Percentiles rank a stretch among this genome's conserved stretches.
These are phyloP conservation scores for Debaryomyces psychrophilus DNA, from an alignment of 1,139 yeast genomes.

Conservation along the genomic window DNA sequence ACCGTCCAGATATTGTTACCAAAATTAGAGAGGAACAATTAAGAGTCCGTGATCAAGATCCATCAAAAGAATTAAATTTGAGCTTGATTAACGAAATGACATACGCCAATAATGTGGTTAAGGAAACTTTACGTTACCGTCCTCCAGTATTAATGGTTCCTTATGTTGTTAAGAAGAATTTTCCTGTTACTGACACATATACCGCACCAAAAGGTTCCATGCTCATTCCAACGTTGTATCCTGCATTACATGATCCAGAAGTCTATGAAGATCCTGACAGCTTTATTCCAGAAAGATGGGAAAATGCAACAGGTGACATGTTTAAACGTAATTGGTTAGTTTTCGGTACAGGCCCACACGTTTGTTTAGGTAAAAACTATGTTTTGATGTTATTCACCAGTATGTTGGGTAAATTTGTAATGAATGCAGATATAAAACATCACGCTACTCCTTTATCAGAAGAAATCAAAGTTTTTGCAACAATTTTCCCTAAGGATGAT, in stretches of 20 bases:
- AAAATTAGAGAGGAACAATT: slow-evolving; percentile 93
- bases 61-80: slow-evolving; percentile 58
- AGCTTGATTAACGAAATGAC: slow-evolving; percentile 83
- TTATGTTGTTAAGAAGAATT: slow-evolving; percentile 82
- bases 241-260: slow-evolving; percentile 96
- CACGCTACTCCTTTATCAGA: slow-evolving; percentile 82
- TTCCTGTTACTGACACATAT: slow-evolving; percentile 80
- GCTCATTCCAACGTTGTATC: slow-evolving; percentile 94
- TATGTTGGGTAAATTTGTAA: slow-evolving; percentile 83
- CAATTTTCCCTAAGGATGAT: slow-evolving; percentile 97
- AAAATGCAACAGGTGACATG: slow-evolving; percentile 45
- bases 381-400: slow-evolving; percentile 89
- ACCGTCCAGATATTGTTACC: slow-evolving; percentile 84
- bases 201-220: slow-evolving; percentile 96
- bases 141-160: slow-evolving; percentile 99
- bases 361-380: slow-evolving; percentile 91
- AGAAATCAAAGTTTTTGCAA: slow-evolving; percentile 93
- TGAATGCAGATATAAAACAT: slow-evolving; percentile 81
- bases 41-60: slow-evolving; percentile 77
- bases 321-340: slow-evolving; percentile 92
- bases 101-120: slow-evolving; percentile 87
- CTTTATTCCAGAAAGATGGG: slow-evolving; percentile 96
- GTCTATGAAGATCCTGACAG: slow-evolving; percentile 92
- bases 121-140: slow-evolving; percentile 89
- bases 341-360: slow-evolving; percentile 96